phyloP scores from a whole-genome alignment of 1,284 basidiomycete genomes.

The Ceratobasidium sp. region DNA sequence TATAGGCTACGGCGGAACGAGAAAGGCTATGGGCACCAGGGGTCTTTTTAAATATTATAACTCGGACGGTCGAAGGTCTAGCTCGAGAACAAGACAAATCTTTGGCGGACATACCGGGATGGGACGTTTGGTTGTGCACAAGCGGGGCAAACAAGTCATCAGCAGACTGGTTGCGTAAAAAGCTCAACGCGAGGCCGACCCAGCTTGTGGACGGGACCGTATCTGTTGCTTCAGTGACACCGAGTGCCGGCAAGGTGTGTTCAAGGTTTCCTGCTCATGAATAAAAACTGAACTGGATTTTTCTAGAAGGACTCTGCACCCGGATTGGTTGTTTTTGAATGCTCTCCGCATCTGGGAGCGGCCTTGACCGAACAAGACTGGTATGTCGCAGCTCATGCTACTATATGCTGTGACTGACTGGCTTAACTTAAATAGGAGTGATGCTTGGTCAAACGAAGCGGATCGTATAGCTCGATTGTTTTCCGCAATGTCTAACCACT shows the following conservation, averaged over 20 bases:
- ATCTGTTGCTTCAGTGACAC: conserved; percentile 24
- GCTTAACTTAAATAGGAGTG: conserved; percentile 14
- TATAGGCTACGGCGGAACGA: conserved; percentile 31
- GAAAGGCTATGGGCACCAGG: conserved; percentile 37
- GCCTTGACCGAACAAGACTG: conserved; percentile 36
- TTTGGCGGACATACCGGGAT: conserved; percentile 24
- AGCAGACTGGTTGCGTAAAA: conserved; percentile 35
- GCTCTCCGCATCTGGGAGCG: conserved; percentile 37
- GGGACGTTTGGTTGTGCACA: conserved; percentile 40
- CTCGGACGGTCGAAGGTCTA: background rate
- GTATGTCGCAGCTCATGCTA: background rate
- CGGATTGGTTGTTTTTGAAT: conserved; percentile 36
- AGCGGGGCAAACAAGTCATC: conserved; percentile 41
- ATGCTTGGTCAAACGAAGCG: conserved; percentile 38
- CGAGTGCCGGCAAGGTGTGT: conserved; percentile 11
- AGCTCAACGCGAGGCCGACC: conserved; percentile 32
- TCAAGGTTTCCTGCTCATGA: no score
- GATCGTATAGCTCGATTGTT: conserved; percentile 32
- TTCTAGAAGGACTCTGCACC: conserved; percentile 37
- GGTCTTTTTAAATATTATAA: conserved; percentile 33
- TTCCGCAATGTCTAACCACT: conserved; percentile 37
- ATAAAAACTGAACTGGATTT: background rate
- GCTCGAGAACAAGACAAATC: conserved; percentile 6
- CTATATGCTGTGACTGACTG: background rate
- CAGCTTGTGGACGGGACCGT: conserved; percentile 38